Evolutionary conservation across 495 filamentous ascomycete species (phyloP), one percentile per base, ranked within the genome.

Genomic region (Tuber indicum): DNA sequence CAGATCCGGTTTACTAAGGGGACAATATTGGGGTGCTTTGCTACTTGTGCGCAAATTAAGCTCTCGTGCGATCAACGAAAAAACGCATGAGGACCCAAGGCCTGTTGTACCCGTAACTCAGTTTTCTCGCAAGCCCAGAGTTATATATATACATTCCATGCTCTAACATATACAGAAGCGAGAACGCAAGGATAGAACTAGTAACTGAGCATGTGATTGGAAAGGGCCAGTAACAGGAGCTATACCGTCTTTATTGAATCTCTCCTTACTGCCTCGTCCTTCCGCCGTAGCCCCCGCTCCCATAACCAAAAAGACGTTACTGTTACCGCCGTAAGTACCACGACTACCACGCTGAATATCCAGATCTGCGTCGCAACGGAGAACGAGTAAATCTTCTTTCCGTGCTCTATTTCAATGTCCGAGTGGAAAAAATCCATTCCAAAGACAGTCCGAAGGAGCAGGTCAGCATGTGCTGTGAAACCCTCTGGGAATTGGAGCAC

Each of bases 361-460:
- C 75, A 76, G 23, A 74, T 9, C 17, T 74, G 41, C 14, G 36
- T 32, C n/a, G 72, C 36, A 32, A 70, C 47, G 6, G 45, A 43
- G 73, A 74, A 66, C 12, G 58, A 2, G 26, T 17, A 66, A 16
- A 36, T 3, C 32, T 36, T 74, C 17, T 43, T 41, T 43, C 49
- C 73, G 26, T 74, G 39, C 62, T 66, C 36, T 4, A n/a, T 41
- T 58, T 66, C 46, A 21, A 74, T 21, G 21, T 76, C 46, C 62
- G 49, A 36, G 12, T 73, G 75, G 42, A 70, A 44, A 41, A 76
- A 69, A 41, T 73, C 70, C 75, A 74, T 74, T 32, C 75, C 75
- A 32, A 76, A 74, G 4, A 76, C 23, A 16, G 71, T 74, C 75
- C 46, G 39, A 66, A 12, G 32, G 21, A 4, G 66, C 70, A 41